Percentiles rank a stretch among this genome's conserved stretches.
Conservation (phyloP, 108 stramenopile genomes). For the Discostella stelligeroides region DNA sequence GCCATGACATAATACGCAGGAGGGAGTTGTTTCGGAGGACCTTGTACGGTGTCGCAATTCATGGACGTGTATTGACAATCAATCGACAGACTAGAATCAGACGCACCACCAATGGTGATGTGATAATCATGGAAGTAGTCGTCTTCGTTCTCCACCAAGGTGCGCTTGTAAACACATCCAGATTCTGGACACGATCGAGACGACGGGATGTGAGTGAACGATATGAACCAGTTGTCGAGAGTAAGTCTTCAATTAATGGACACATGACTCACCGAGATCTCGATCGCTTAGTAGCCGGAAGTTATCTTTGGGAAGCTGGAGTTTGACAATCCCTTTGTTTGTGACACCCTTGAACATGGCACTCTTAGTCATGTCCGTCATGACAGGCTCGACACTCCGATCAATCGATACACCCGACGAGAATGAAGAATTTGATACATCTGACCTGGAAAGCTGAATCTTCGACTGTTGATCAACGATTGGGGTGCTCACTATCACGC, state of each 20-base stretch:
- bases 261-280: conserved; percentile 35
- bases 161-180: conserved; percentile 39
- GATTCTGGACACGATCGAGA: conserved; percentile 11
- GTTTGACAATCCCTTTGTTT: conserved; percentile 25
- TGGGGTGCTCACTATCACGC: neutral
- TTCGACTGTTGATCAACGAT: neutral
- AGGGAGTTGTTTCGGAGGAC: conserved; percentile 40
- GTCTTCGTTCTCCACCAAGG: conserved; percentile 33
- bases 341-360: conserved; percentile 35
- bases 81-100: conserved; percentile 20
- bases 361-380: conserved; percentile 46
- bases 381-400: conserved; percentile 44
- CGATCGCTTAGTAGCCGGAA: conserved; percentile 39
- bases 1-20: conserved; percentile 56
- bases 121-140: conserved; percentile 43
- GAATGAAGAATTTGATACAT: conserved; percentile 28
- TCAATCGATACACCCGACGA: conserved; percentile 36
- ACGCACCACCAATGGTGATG: conserved; percentile 13
- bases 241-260: neutral
- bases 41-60: neutral
- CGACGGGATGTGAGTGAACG: neutral
- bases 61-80: too few relatives aligned
- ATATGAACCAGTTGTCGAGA: conserved; percentile 6
- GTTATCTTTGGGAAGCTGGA: conserved; percentile 46
- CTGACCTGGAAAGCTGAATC: conserved; percentile 30